A percentile compares a stretch with the other conserved stretches of the same genome.
Conservation (phyloP, 805 yeast species). For the Pichia paraexigua region DNA sequence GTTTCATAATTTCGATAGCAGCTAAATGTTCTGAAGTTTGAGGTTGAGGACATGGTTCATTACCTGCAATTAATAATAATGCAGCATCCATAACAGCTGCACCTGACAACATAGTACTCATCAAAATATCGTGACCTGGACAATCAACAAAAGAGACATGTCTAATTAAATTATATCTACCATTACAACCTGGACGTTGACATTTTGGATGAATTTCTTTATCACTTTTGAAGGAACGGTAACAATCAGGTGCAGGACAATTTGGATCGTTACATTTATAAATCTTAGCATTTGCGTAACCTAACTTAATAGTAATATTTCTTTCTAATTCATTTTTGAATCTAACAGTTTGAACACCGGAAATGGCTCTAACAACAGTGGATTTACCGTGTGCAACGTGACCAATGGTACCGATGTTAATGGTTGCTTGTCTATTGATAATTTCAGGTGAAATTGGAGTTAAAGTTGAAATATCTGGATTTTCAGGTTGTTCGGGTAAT, state of each 20-base stretch:
- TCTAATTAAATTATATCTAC: conserved; percentile 83
- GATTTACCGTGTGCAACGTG: conserved; percentile 99
- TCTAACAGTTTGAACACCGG: conserved; percentile 98
- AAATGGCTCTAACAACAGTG: conserved; percentile 95
- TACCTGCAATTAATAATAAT: conserved; percentile 89
- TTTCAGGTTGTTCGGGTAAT: conserved; percentile 88
- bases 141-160: conserved; percentile 99
- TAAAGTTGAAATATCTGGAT: conserved; percentile 74
- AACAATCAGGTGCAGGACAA: conserved; percentile 92
- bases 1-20: conserved; percentile 98
- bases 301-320: conserved; percentile 96
- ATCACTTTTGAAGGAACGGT: conserved; percentile 88
- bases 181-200: conserved; percentile 78
- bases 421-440: conserved; percentile 97
- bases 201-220: conserved; percentile 93
- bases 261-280: conserved; percentile 81
- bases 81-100: conserved; percentile 99
- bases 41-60: conserved; percentile 99
- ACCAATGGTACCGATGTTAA: conserved; percentile 98
- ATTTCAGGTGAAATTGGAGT: conserved; percentile 92
- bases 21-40: conserved; percentile 99
- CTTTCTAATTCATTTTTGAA: conserved; percentile 98
- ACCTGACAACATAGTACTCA: conserved; percentile 99
- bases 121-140: conserved; percentile 99
- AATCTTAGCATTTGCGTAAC: conserved; percentile 98